phyloP scores from a whole-genome alignment of 2,329 filamentous ascomycete species.

The Neurospora crassa region DNA sequence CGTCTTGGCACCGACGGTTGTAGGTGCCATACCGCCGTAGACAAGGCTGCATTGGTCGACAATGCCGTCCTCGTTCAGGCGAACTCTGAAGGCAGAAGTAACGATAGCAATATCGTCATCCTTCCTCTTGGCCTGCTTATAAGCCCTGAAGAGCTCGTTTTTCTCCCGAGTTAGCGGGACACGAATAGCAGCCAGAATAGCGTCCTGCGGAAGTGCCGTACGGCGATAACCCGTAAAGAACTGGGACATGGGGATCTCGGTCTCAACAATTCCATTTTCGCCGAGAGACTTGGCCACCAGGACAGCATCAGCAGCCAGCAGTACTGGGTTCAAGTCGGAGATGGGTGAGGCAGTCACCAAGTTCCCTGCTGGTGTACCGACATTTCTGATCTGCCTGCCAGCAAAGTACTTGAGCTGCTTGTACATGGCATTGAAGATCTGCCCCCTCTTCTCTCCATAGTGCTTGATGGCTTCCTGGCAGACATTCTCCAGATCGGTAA shows the following conservation, averaged over 20 bases:
- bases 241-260: conserved; percentile 78
- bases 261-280: conserved; percentile 38
- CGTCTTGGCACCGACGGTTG: conserved; percentile 76
- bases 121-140: conserved; percentile 95
- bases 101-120: conserved; percentile 99
- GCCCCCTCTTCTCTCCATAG: conserved; percentile 62
- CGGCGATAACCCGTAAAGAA: conserved; percentile 90
- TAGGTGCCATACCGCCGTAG: conserved; percentile 92
- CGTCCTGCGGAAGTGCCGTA: conserved; percentile 72
- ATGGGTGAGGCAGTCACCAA: conserved; percentile 91
- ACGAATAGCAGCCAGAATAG: conserved; percentile 77
- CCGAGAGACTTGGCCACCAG: conserved; percentile 70
- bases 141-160: conserved; percentile 78
- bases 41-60: conserved; percentile 72
- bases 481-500: conserved; percentile 85
- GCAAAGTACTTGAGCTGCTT: conserved; percentile 95
- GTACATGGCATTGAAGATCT: conserved; percentile 82
- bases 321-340: conserved; percentile 88
- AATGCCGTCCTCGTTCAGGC: conserved; percentile 55
- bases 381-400: conserved; percentile 89
- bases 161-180: conserved; percentile 68
- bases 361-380: conserved; percentile 94
- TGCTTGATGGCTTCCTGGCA: conserved; percentile 69
- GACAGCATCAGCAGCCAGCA: conserved; percentile 77
- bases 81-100: conserved; percentile 72